These are phyloP conservation scores for Rhynchospora pubera DNA, from an alignment of 176 grass and related monocot genomes.

Conservation along the genomic window DNA sequence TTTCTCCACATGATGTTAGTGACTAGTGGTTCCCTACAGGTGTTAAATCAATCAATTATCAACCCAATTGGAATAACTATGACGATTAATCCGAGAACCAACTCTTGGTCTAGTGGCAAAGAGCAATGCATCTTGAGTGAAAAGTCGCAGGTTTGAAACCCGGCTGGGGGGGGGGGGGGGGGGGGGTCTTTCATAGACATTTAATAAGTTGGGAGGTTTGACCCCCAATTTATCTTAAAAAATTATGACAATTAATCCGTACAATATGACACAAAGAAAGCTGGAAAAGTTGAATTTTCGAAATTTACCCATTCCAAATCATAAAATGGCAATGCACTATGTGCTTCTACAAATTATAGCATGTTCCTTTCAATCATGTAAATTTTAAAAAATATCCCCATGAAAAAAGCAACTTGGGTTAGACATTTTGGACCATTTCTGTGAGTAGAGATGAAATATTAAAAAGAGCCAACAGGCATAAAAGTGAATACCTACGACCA, in stretches of 20 bases:
- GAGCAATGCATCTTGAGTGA: too few species aligned
- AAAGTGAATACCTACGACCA: constrained; percentile 76
- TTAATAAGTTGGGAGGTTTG: too few species aligned
- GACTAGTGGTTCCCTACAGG: constrained; percentile 73
- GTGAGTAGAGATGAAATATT: background rate
- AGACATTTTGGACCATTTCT: background rate
- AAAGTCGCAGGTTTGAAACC: too few species aligned
- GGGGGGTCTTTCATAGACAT: too few species aligned
- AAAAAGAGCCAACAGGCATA: background rate
- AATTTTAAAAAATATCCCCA: background rate
- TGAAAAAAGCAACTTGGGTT: too few species aligned
- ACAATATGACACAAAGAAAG: background rate
- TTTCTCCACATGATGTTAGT: constrained; percentile 99
- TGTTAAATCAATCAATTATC: constrained; percentile 7
- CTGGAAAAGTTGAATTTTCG: background rate
- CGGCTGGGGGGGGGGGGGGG: too few species aligned
- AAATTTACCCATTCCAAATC: background rate
- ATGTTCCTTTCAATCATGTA: background rate
- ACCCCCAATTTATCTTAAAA: too few species aligned
- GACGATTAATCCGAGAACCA: background rate
- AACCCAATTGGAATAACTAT: background rate
- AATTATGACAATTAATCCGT: background rate
- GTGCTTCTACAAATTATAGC: background rate
- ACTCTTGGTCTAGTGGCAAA: too few species aligned
- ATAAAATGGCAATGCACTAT: background rate